These are phyloP conservation scores for Fusarium albosuccineum DNA, from an alignment of 2,329 filamentous ascomycete genomes.

Conservation along the genomic window DNA sequence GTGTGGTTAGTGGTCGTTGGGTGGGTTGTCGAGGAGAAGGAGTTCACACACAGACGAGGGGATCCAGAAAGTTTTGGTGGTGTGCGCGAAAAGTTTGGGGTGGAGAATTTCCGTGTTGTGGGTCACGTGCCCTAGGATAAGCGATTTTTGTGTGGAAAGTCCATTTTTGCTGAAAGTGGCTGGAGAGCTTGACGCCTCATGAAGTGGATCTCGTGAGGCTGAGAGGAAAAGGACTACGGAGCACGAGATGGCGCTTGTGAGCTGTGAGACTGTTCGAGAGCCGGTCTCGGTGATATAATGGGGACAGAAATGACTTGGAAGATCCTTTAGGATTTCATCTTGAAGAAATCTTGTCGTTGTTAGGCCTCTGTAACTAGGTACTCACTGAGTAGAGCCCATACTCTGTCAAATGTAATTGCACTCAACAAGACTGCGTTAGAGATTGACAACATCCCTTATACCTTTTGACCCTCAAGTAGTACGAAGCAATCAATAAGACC, in stretches of 20 bases:
- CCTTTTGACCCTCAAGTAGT: background rate
- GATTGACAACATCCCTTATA: background rate
- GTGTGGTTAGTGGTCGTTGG: constrained; percentile 50
- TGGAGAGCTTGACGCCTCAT: background rate
- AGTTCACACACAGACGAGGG: constrained; percentile 25
- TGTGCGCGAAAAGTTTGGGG: constrained; percentile 30
- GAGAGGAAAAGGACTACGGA: too few species aligned
- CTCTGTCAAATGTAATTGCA: background rate
- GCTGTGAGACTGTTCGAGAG: background rate
- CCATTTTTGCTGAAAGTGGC: background rate
- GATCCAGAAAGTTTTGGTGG: constrained; percentile 40
- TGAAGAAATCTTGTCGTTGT: background rate
- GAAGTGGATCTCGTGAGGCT: constrained; percentile 9
- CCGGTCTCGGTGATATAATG: background rate
- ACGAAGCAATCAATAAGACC: too few species aligned
- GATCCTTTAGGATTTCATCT: background rate
- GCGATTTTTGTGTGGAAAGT: constrained; percentile 21
- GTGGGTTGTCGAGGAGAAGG: constrained; percentile 44
- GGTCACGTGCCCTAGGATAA: constrained; percentile 51
- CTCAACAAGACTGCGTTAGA: background rate
- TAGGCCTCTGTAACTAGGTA: background rate
- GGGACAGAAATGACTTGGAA: background rate
- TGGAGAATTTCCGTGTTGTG: constrained; percentile 44
- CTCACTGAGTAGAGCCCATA: too few species aligned
- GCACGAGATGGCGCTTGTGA: background rate